Base-by-base conservation (phyloP, 306 rosid genomes). In the Vigna trinervia region DNA sequence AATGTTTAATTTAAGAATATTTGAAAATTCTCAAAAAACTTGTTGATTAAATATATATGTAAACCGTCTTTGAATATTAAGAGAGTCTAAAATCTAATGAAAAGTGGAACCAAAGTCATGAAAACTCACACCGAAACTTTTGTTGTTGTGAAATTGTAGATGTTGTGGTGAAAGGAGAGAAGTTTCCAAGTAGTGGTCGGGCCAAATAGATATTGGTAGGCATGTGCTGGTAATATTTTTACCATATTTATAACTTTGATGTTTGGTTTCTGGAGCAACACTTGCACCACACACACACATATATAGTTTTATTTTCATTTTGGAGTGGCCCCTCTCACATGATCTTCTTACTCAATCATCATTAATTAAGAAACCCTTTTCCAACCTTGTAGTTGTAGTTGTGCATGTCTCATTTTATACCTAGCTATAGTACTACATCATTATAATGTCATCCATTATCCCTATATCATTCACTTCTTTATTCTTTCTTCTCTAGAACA, bases 141-240 rank as follows among this genome's bases (percentile, higher is more conserved):
- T 11, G 12, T 43, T 10, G 8, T 45, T 45, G 11, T 45, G 15
- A 45, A 12, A 45, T 45, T 45, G 48, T 45, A 2, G 48, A 12
- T 3, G 12, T 45, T 12, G 12, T 11, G 13, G 11, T 46, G 12
- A 53, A 14, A 52, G 57, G 12, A 9, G 28, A 60, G 41, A 14
- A 60, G 66, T 60, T 60, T 28, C 12, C 2, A 28, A 61, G 12
- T 50, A 65, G 75, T 80, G 84, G 69, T 32, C 23, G 82, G 73
- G 7, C 80, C 69, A 69, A 2, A 39, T 34, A 8, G 36, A 47
- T 60, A 81, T 77, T 84, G 85, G 67, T 81, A 5, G 22, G 7
- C 87, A 84, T 77, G 83, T 84, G 87, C 60, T 71, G 34, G 41
- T 66, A 76, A 80, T 67, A 20, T 83, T 32, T 61, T 43, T 67